Percentiles rank a stretch among this genome's conserved stretches.
phyloP scores from a whole-genome alignment of 495 filamentous ascomycete species.

The Bryoglossum gracile region DNA sequence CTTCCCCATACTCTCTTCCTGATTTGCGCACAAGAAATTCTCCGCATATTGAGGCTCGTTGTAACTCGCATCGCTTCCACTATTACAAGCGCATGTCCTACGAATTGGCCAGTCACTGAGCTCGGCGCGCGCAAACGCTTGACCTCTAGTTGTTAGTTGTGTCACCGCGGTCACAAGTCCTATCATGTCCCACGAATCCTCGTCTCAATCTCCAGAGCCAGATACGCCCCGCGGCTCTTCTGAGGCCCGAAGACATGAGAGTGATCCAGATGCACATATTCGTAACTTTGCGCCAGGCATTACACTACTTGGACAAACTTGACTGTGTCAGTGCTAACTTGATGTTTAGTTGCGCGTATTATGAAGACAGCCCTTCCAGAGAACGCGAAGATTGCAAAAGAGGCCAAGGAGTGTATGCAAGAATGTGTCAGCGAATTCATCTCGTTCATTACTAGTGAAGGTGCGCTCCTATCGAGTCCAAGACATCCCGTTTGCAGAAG shows the following conservation, averaged over 20 bases:
- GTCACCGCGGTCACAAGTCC: slow-evolving; percentile 21
- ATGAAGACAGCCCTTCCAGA: slow-evolving; percentile 97
- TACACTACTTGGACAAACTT: slow-evolving; percentile 14
- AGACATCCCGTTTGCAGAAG: slow-evolving; percentile 6
- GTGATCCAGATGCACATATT: slow-evolving; percentile 73
- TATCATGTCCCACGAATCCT: slow-evolving; percentile 48
- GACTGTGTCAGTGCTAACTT: slow-evolving; percentile 87
- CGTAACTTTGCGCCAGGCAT: slow-evolving; percentile 73
- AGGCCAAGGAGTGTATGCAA: slow-evolving; percentile 99
- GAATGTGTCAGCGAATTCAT: slow-evolving; percentile 99
- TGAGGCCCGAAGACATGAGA: slow-evolving; percentile 39
- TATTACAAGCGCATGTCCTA: slow-evolving; percentile 24
- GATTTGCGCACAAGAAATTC: slow-evolving; percentile 37
- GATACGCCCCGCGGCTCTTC: slow-evolving; percentile 35
- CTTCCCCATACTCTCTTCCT: slow-evolving; percentile 36
- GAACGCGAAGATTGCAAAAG: slow-evolving; percentile 98
- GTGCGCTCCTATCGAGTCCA: slow-evolving; percentile 40
- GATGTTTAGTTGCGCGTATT: slow-evolving; percentile 92
- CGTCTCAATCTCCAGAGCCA: slow-evolving; percentile 34
- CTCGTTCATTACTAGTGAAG: slow-evolving; percentile 99
- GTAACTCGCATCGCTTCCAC: slow-evolving; percentile 42
- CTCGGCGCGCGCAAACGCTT: slow-evolving; percentile 26
- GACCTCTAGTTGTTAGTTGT: slow-evolving; percentile 24
- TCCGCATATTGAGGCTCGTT: slow-evolving; percentile 39
- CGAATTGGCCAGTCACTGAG: slow-evolving; percentile 23